Evolutionary conservation across 306 rosid species (phyloP).

Genomic region (Pyrus bretschneideri): DNA sequence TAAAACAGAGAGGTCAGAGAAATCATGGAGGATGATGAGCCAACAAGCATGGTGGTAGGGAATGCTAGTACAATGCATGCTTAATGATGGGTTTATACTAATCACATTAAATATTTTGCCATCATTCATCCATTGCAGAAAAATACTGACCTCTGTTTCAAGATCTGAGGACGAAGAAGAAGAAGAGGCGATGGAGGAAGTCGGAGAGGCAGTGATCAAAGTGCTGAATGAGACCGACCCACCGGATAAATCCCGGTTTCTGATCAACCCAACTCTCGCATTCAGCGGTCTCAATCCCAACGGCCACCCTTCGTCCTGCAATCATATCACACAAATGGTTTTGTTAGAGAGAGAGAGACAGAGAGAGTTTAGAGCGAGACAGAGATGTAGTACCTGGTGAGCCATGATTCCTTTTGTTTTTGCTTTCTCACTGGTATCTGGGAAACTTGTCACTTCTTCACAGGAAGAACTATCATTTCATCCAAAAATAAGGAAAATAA

Average conservation of each 20-base stretch:
- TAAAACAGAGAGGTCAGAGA: background rate
- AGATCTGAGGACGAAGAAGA: slow-evolving; percentile 52
- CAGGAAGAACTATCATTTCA: slow-evolving; percentile 25
- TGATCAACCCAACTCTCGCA: slow-evolving; percentile 48
- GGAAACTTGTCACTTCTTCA: slow-evolving; percentile 13
- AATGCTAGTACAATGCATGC: background rate
- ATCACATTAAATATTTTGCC: background rate
- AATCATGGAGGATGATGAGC: background rate
- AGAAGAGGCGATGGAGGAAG: slow-evolving; percentile 34
- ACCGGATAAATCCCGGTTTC: slow-evolving; percentile 41
- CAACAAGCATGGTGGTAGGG: background rate
- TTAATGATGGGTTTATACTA: background rate
- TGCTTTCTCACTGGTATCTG: background rate
- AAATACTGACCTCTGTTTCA: slow-evolving; percentile 47
- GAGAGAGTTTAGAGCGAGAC: background rate
- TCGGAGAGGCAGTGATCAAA: slow-evolving; percentile 47
- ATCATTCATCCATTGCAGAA: background rate
- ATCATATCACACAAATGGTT: background rate
- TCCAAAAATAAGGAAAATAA: no score
- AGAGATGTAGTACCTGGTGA: slow-evolving; percentile 15
- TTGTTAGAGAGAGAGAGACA: background rate
- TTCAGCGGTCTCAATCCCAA: slow-evolving; percentile 65
- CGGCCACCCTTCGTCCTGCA: slow-evolving; percentile 89
- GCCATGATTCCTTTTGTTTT: slow-evolving; percentile 29
- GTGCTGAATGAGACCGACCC: slow-evolving; percentile 68